Conservation (phyloP, 176 grass and related monocot genomes). For the Thinopyrum elongatum region DNA sequence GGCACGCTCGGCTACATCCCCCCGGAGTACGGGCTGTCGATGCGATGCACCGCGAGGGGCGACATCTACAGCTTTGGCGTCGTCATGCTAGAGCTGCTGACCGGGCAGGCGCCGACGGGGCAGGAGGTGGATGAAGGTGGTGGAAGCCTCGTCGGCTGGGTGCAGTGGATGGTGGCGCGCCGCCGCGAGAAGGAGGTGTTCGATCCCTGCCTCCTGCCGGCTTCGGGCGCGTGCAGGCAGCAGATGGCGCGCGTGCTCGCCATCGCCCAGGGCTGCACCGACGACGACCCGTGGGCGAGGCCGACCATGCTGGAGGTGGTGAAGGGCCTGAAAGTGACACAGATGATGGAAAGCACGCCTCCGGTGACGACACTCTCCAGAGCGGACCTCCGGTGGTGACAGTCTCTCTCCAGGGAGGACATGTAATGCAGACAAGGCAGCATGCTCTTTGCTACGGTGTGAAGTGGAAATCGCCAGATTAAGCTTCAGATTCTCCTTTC, state of each 20-base stretch:
- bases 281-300: conserved; percentile 50
- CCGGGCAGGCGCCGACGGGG: conserved; percentile 50
- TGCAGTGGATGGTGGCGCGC: conserved; percentile 49
- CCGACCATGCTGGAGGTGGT: conserved; percentile 41
- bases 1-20: conserved; percentile 89
- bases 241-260: conserved; percentile 55
- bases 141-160: conserved; percentile 68
- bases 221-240: conserved; percentile 26
- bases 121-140: conserved; percentile 36
- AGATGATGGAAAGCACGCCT: conserved; percentile 37
- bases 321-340: conserved; percentile 48
- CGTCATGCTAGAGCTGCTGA: conserved; percentile 69
- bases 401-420: background rate
- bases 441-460: background rate
- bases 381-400: background rate
- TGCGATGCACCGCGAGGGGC: conserved; percentile 59
- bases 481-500: background rate
- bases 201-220: conserved; percentile 48
- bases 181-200: conserved; percentile 48
- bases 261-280: conserved; percentile 52
- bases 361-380: background rate
- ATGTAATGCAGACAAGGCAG: background rate
- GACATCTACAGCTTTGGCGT: conserved; percentile 52
- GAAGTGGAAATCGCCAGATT: background rate
- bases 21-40: conserved; percentile 73